These are phyloP conservation scores for Annulohypoxylon stygium DNA, from an alignment of 495 filamentous ascomycete species.

Conservation along the genomic window DNA sequence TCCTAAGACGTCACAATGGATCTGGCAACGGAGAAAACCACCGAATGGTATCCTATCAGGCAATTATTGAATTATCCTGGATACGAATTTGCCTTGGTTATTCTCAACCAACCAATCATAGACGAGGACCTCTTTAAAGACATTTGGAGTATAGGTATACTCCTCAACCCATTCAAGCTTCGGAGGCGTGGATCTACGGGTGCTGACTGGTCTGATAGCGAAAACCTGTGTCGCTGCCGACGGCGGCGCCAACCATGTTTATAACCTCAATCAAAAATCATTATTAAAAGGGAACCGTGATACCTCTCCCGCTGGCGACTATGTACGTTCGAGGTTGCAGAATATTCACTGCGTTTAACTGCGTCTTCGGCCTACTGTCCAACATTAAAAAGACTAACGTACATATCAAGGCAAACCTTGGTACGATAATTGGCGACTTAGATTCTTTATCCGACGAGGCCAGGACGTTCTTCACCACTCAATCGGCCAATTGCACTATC, in stretches of 20 bases:
- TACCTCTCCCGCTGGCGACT: constrained; percentile 9
- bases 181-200: neutral
- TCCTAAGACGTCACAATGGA: constrained; percentile 14
- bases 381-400: constrained; percentile 12
- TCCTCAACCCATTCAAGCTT: neutral
- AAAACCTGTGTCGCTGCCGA: constrained; percentile 80
- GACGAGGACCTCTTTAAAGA: constrained; percentile 61
- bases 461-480: constrained; percentile 69
- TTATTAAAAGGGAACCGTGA: neutral
- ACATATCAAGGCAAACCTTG: constrained; percentile 64
- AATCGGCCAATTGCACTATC: constrained; percentile 63
- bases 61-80: constrained; percentile 39
- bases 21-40: constrained; percentile 16
- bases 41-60: constrained; percentile 52
- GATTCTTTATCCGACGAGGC: constrained; percentile 78
- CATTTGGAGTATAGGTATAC: constrained; percentile 71
- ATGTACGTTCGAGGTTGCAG: constrained; percentile 21
- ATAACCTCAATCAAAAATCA: constrained; percentile 62
- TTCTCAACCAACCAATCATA: constrained; percentile 80
- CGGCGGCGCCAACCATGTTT: constrained; percentile 87
- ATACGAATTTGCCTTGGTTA: constrained; percentile 68
- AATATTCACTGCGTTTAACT: neutral
- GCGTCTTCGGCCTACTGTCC: neutral
- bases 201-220: constrained; percentile 58
- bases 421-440: constrained; percentile 85